Percentiles rank a stretch among this genome's conserved stretches.
Evolutionary conservation across 805 yeast genomes (phyloP).

Genomic region (Saccharomycopsis olivae): DNA sequence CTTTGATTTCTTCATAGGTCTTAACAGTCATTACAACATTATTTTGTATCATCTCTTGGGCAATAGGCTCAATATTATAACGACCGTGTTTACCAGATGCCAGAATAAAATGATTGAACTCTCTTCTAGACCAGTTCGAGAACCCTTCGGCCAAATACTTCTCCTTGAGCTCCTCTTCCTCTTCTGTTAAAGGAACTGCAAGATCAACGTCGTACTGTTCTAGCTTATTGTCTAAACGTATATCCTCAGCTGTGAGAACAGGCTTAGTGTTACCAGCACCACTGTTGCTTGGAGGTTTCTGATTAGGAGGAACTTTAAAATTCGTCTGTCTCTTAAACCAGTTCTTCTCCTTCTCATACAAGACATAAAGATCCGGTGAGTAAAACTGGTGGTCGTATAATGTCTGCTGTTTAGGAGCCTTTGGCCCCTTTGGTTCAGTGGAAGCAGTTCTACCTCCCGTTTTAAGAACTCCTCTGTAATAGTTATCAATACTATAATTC

Average conservation of each 20-base stretch:
- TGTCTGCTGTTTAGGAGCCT: slow-evolving; percentile 75
- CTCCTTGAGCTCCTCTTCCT: slow-evolving; percentile 56
- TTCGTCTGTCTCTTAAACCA: slow-evolving; percentile 60
- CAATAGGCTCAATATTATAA: slow-evolving; percentile 56
- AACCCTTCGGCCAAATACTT: slow-evolving; percentile 58
- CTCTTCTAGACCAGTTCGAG: slow-evolving; percentile 77
- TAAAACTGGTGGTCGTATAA: slow-evolving; percentile 87
- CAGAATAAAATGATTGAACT: slow-evolving; percentile 72
- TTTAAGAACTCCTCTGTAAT: slow-evolving; percentile 70
- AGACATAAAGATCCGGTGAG: slow-evolving; percentile 62
- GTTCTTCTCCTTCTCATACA: slow-evolving; percentile 74
- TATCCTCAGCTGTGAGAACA: slow-evolving; percentile 3
- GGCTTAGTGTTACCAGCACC: neutral
- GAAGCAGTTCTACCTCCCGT: slow-evolving; percentile 51
- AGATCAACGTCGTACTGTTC: slow-evolving; percentile 62
- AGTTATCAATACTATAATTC: slow-evolving; percentile 80
- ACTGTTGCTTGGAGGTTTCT: slow-evolving; percentile 1
- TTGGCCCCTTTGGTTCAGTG: slow-evolving; percentile 47
- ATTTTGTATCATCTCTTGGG: slow-evolving; percentile 64
- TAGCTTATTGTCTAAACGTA: slow-evolving; percentile 20
- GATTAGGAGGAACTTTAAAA: slow-evolving; percentile 47
- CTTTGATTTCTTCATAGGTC: slow-evolving; percentile 65
- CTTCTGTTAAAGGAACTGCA: slow-evolving; percentile 75
- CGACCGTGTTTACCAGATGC: slow-evolving; percentile 74
- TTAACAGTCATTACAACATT: slow-evolving; percentile 28